These are phyloP conservation scores for Allomyces javanicus DNA, from an alignment of 192 early-diverging fungal species.

Conservation along the genomic window DNA sequence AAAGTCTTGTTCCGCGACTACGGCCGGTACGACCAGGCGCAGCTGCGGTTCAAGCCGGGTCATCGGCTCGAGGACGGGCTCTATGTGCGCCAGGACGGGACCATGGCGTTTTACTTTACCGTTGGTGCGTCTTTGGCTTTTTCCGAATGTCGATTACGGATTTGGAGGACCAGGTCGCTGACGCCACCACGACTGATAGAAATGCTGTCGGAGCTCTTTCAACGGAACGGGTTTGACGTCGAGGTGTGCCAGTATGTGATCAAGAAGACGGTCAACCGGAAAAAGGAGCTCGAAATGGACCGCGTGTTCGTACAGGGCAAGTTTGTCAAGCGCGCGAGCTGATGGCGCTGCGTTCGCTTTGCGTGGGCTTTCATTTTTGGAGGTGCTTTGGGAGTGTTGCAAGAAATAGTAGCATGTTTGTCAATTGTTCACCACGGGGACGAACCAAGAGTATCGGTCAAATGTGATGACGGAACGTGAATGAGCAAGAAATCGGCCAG, in stretches of 20 bases:
- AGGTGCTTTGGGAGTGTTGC: no score
- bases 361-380: no score
- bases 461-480: no score
- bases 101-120: conserved; percentile 27
- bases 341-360: no score
- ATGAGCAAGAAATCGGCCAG: no score
- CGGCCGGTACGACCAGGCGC: conserved; percentile 23
- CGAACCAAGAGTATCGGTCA: no score
- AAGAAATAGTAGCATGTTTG: no score
- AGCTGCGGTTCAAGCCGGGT: conserved; percentile 27
- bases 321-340: no score
- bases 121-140: conserved; percentile 4
- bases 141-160: no score
- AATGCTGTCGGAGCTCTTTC: conserved; percentile 13
- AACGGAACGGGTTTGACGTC: conserved; percentile 16
- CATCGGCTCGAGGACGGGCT: conserved; percentile 20
- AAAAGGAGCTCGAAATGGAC: conserved; percentile 22
- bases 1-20: conserved; percentile 28
- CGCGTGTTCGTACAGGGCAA: conserved; percentile 22
- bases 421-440: no score
- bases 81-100: conserved; percentile 26
- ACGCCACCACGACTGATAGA: not conserved
- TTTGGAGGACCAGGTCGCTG: no score
- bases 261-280: conserved; percentile 25
- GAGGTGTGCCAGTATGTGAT: conserved; percentile 17